Evolutionary conservation across 2,329 filamentous ascomycete species (phyloP), one percentile per base, ranked within the genome.

Genomic region (Aspergillus bombycis): DNA sequence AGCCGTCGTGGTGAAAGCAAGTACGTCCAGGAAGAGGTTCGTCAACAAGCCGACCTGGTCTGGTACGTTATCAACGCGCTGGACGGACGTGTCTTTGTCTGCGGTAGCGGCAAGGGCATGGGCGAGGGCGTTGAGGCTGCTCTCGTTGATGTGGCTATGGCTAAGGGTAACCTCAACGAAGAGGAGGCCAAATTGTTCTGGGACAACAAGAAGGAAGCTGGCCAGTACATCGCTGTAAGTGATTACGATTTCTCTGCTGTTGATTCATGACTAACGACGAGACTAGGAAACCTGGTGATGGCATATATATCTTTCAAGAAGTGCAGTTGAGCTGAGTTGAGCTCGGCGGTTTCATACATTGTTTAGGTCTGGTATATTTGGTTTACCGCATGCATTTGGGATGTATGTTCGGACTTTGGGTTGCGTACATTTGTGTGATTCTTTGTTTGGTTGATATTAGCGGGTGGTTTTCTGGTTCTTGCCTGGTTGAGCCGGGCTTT

Each of bases 1-100:
- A 92, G 87, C 70, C 89, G 89, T 58, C 85, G 84, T 56, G 91
- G 91, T 53, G 91, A 93, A 70, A 92, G 92, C 67, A 90, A 91
- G 68, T 99, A 99, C 74, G 95, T 99, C 2, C 95, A 99, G 76
- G 95, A 99, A 73, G 95, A 98, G 78, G 94, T 99, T 10, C 84
- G 87, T 12, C 86, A 92, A 67, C 95, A 98, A 77, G 92, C 94
- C 1, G 95, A 98, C 74, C 86, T 98, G n/a, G 94, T 98, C 19
- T 99, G 95, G 95, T 96, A 93, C 77, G 93, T 98, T 67, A 91
- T 96, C 83, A 98, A 98, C 77, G 89, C 93, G 2, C 84, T 98
- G n/a, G 95, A 99, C 73, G 95, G 95, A 1, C 89, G 95, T 58
- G 89, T 98, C 58, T 99, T 99, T 76, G 95, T 99, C 63, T 99